Evolutionary conservation across 2,329 filamentous ascomycete species (phyloP).

Genomic region (Epichloe bromicola): DNA sequence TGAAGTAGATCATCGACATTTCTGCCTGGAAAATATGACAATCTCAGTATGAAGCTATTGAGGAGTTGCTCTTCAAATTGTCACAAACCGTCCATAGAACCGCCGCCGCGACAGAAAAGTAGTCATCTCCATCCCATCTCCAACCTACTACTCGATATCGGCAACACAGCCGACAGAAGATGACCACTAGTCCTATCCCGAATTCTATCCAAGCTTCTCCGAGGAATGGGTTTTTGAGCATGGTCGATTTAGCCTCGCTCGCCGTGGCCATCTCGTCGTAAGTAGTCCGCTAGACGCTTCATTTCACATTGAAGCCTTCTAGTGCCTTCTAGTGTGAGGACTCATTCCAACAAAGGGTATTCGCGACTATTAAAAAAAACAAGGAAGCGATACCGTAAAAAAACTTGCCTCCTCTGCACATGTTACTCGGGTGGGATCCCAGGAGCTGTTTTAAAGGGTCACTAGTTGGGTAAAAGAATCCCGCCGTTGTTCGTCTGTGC

Average conservation of each 20-base stretch:
- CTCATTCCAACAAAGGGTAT: neutral
- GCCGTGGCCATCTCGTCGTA: neutral
- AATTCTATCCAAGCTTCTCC: neutral
- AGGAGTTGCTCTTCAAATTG: neutral
- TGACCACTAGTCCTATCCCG: neutral
- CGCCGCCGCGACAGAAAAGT: neutral
- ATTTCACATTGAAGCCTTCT: neutral
- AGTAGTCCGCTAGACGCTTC: neutral
- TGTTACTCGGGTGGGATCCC: neutral
- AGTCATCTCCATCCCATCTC: constrained; percentile 4
- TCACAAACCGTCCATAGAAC: constrained; percentile 2
- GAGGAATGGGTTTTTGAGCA: neutral
- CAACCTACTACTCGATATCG: neutral
- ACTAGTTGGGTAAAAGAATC: neutral
- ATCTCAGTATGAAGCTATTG: too few species aligned
- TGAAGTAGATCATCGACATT: neutral
- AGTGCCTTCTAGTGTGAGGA: neutral
- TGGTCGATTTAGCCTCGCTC: neutral
- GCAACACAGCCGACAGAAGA: neutral
- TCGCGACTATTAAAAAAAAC: neutral
- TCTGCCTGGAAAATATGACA: neutral
- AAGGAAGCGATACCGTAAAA: neutral
- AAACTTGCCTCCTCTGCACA: neutral
- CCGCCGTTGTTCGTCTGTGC: neutral
- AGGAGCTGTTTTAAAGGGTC: neutral